Conservation (phyloP, 371 early-diverging fungal species). For the Syncephalastrum racemosum region DNA sequence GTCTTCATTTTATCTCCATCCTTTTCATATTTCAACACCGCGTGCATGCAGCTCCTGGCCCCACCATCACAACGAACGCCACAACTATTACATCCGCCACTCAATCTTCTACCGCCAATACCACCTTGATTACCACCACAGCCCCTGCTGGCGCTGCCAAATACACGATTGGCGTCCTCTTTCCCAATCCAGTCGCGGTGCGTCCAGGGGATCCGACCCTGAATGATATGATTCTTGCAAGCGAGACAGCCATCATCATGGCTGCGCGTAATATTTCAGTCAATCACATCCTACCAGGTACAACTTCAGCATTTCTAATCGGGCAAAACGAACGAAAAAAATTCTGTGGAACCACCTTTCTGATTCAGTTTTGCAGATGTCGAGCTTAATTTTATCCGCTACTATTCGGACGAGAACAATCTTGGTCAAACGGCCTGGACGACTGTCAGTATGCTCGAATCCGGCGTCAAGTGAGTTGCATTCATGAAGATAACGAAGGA, state of each 20-base stretch:
- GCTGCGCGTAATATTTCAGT: conserved; percentile 19
- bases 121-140: conserved; percentile 7
- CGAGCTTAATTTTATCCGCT: conserved; percentile 27
- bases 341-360: too few species aligned
- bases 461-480: conserved; percentile 29
- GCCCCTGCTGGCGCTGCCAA: too few species aligned
- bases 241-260: conserved; percentile 31
- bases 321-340: conserved; percentile 1
- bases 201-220: conserved; percentile 22
- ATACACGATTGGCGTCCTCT: conserved; percentile 37
- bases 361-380: conserved; percentile 23
- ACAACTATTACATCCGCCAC: conserved; percentile 5
- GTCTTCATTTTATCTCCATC: background rate
- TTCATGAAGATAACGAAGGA: background rate
- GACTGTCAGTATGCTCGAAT: conserved; percentile 28
- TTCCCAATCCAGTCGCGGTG: conserved; percentile 27
- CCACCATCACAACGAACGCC: background rate
- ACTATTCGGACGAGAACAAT: conserved; percentile 25
- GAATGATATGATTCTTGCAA: conserved; percentile 36
- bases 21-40: conserved; percentile 1
- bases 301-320: background rate
- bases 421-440: conserved; percentile 32
- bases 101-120: conserved; percentile 1
- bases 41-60: background rate
- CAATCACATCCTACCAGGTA: conserved; percentile 31